Conservation (phyloP, 352 stramenopile species). For the Phytophthora pistaciae region DNA sequence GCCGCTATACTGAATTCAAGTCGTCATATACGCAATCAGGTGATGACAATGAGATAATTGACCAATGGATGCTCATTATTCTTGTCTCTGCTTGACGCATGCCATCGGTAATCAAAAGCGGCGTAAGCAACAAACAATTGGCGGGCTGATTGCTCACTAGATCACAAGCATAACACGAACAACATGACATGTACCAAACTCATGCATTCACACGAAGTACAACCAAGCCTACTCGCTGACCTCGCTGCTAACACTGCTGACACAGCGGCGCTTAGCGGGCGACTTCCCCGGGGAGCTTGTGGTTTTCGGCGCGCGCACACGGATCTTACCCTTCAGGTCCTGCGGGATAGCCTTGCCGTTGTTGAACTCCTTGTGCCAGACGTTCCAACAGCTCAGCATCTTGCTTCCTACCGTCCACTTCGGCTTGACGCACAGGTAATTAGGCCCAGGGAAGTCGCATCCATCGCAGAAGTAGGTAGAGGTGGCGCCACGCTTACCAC, state of each 20-base stretch:
- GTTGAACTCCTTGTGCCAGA: slow-evolving; percentile 9
- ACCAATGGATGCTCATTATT: not conserved
- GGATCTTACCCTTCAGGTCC: not conserved
- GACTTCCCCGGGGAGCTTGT: too few species aligned
- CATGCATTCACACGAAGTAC: not conserved
- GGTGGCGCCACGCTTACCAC: slow-evolving; percentile 7
- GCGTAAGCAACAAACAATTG: not conserved
- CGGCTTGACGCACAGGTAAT: not conserved
- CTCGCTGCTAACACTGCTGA: not conserved
- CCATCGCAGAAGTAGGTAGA: slow-evolving; percentile 8
- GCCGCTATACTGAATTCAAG: not conserved
- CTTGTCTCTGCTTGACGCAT: not conserved
- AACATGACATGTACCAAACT: not conserved
- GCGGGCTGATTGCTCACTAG: not conserved
- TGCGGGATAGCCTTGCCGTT: not conserved
- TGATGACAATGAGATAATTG: not conserved
- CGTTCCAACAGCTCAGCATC: not conserved
- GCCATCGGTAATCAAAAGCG: not conserved
- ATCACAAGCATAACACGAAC: not conserved
- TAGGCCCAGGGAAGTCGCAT: not conserved
- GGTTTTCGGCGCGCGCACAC: too few species aligned
- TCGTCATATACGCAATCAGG: not conserved
- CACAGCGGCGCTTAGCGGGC: too few species aligned
- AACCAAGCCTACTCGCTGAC: not conserved
- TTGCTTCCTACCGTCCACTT: not conserved